These are phyloP conservation scores for Gossypium thurberi DNA, from an alignment of 345 rosid genomes.

Conservation along the genomic window DNA sequence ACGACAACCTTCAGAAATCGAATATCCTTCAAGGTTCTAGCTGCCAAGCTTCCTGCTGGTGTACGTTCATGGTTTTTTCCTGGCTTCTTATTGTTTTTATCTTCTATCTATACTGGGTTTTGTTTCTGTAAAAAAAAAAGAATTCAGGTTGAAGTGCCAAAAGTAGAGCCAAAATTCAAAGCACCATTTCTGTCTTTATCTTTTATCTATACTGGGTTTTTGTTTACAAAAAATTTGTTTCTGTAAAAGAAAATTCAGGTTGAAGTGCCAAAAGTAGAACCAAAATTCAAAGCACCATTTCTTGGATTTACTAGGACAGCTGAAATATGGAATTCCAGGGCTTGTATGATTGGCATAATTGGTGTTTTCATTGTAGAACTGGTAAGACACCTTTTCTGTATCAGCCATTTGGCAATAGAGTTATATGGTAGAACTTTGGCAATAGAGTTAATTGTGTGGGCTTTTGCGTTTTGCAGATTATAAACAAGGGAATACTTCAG, in stretches of 20 bases:
- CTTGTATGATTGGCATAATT: slow-evolving; percentile 82
- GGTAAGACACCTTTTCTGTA: slow-evolving; percentile 24
- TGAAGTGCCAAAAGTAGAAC: slow-evolving; percentile 64
- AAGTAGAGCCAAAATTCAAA: slow-evolving; percentile 54
- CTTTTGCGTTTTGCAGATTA: slow-evolving; percentile 41
- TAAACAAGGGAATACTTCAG: slow-evolving; percentile 67
- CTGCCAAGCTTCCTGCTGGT: slow-evolving; percentile 62
- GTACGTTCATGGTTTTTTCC: slow-evolving; percentile 22
- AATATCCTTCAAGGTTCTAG: slow-evolving; percentile 33
- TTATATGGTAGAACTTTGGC: not conserved
- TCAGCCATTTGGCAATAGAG: not conserved
- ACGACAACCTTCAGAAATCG: slow-evolving; percentile 19
- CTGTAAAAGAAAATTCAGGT: slow-evolving; percentile 25
- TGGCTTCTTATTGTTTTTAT: not conserved
- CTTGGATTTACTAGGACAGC: slow-evolving; percentile 76
- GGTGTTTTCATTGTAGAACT: slow-evolving; percentile 65
- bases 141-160: slow-evolving; percentile 55
- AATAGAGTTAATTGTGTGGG: not conserved
- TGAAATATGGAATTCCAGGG: slow-evolving; percentile 88
- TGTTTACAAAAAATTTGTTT: not conserved
- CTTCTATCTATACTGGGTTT: not conserved
- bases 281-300: slow-evolving; percentile 57
- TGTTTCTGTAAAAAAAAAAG: not conserved
- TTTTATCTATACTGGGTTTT: not conserved
- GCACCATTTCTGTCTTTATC: slow-evolving; percentile 34